Base-by-base conservation (phyloP, 108 stramenopile species). In the Skeletonema costatum region DNA sequence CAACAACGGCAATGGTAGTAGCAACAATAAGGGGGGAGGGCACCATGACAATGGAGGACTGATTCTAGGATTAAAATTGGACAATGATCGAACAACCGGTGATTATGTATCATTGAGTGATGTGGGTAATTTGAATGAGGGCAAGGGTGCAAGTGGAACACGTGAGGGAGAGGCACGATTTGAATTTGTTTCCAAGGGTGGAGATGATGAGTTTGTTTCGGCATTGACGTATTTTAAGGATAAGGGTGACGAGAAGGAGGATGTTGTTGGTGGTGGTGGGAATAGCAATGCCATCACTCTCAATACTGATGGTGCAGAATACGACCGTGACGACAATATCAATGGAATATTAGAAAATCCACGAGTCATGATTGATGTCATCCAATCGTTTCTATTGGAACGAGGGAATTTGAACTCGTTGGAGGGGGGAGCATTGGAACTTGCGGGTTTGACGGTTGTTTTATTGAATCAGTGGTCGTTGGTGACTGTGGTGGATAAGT, bases 391-490 rank as follows among this genome's bases (percentile, higher is more conserved):
- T 51, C 19, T 51, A 51, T 19, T 51, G 17, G 50, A 51, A 51
- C 50, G 50, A 6, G 50, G 19, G 50, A 51, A 51, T 51, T 51
- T 51, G 50, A 51, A 51, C 4, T 6, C 50, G 50, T 19, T 51
- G 17, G 17, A 51, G 50, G 50, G 17, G 50, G 50, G 50, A 51
- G 4, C 19, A 12, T 51, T 51, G 17, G 50, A 51, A 51, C 50
- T 51, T 19, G 19, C 17, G 17, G 50, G 50, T 51, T 19, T 51
- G n/a, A 51, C 50, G 50, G 50, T 51, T 19, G 50, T 51, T n/a
- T 51, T 51, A 6, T 51, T 51, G 50, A 51, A 51, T 51, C 50
- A 51, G 50, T 51, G 50, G 50, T 51, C 50, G 17, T 51, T 51
- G 50, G 50, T 51, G 50, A 51, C 17, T 19, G 50, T 51, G 50